phyloP scores from a whole-genome alignment of 148 eudicot species.

The Persicaria tinctoria region DNA sequence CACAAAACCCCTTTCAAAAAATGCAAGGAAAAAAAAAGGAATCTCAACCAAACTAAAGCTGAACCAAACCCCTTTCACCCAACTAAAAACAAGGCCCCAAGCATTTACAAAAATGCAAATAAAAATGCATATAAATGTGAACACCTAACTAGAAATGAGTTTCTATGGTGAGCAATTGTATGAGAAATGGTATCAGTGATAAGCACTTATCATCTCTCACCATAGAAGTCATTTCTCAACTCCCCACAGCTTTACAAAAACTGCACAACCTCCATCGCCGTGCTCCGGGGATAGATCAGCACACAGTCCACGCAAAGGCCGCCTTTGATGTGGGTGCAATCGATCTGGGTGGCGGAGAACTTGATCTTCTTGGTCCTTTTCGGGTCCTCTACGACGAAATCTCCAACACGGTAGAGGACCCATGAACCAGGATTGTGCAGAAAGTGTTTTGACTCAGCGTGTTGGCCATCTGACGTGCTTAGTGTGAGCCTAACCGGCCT shows the following conservation, averaged over 20 bases:
- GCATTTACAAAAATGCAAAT: too few relatives aligned
- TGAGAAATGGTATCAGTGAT: too few relatives aligned
- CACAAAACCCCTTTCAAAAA: too few relatives aligned
- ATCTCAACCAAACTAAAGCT: too few relatives aligned
- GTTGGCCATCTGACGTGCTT: constrained; percentile 64
- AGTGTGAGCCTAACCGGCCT: constrained; percentile 61
- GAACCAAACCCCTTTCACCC: too few relatives aligned
- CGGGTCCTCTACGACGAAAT: constrained; percentile 46
- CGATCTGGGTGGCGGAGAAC: constrained; percentile 74
- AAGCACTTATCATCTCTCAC: background rate
- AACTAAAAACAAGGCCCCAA: too few relatives aligned
- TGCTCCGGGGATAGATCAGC: constrained; percentile 42
- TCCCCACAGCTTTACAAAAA: constrained; percentile 13
- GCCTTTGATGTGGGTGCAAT: constrained; percentile 86
- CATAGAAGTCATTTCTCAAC: background rate
- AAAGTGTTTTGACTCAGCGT: constrained; percentile 29
- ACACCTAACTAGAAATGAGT: too few relatives aligned
- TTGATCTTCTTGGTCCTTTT: constrained; percentile 41
- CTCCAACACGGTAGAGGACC: constrained; percentile 64
- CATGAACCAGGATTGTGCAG: constrained; percentile 56
- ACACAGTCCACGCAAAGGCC: constrained; percentile 79
- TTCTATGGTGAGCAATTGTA: too few relatives aligned
- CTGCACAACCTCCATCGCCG: constrained; percentile 26
- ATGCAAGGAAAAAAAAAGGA: too few relatives aligned
- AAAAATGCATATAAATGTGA: too few relatives aligned